Percentiles rank a stretch among this genome's conserved stretches.
Evolutionary conservation across 352 stramenopile species (phyloP).

Genomic region (Globisporangium irregulare): DNA sequence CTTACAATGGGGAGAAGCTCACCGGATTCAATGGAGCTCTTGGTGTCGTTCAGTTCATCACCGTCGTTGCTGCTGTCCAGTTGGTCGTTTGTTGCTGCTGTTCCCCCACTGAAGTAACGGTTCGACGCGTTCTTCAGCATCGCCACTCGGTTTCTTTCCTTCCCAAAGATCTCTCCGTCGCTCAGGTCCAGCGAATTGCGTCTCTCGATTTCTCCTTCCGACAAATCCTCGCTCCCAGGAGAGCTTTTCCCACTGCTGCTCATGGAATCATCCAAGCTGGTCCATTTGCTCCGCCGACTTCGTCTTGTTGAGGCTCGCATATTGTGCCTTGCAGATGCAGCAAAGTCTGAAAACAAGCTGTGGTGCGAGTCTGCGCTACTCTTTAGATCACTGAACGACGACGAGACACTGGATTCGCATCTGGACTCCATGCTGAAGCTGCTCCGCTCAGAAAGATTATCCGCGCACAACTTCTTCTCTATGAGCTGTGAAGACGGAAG

Average conservation of each 20-base stretch:
- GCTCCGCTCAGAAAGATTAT: neutral
- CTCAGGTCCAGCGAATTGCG: slow-evolving; percentile 37
- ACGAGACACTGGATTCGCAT: neutral
- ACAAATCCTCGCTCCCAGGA: slow-evolving; percentile 35
- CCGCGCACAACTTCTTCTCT: neutral
- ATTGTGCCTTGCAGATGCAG: neutral
- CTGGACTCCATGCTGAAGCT: neutral
- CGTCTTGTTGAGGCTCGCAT: neutral
- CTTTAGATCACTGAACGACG: neutral
- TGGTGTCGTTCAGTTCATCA: slow-evolving; percentile 8
- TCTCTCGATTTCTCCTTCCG: slow-evolving; percentile 36
- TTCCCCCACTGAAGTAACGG: neutral
- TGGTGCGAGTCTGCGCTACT: neutral
- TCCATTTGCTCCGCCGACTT: neutral
- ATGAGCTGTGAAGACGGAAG: neutral
- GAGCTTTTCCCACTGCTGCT: slow-evolving; percentile 27
- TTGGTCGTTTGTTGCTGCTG: slow-evolving; percentile 10
- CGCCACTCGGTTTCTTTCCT: slow-evolving; percentile 23
- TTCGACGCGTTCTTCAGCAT: slow-evolving; percentile 24
- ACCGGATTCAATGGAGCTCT: slow-evolving; percentile 51
- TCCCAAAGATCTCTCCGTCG: slow-evolving; percentile 61
- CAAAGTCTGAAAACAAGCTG: slow-evolving; percentile 9
- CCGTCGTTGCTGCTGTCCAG: neutral
- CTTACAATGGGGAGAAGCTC: slow-evolving; percentile 42
- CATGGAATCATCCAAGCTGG: neutral